Base-by-base conservation (phyloP, 2,329 filamentous ascomycete genomes). In the Ophiostoma novo-ulmi region DNA sequence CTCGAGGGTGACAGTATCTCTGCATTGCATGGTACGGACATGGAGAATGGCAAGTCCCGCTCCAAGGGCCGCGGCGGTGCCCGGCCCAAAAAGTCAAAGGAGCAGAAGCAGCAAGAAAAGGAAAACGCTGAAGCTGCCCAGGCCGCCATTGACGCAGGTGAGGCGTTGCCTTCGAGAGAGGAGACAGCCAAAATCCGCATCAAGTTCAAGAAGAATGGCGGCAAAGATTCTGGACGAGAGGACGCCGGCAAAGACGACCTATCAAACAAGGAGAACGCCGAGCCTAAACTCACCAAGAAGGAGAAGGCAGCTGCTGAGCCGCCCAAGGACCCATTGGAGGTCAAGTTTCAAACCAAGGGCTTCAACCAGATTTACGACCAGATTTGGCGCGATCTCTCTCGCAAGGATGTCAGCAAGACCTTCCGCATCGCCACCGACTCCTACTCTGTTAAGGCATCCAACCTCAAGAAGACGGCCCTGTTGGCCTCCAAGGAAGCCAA, bases 351-450 rank as follows among this genome's bases (percentile, higher is more conserved):
- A 75, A 95, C 93, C 68, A 97, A 97, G 78, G 93, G 92, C 22
- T 99, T 96, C 82, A 93, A 96, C 77, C 94, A 97, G 79, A 94
- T 99, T 71, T 97, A 97, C 79, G 94, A 97, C 77, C 93, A 97
- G 79, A 98, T 98, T 74, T 96, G 93, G 90, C 91, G 94, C 74
- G 95, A 99, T 77, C 88, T 99, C 76, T 92, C 94, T 2, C 89
- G 93, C 72, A 97, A 97, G 78, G 93, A 97, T 78, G 91, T 97
- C 72, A 92, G 91, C 77, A 98, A 97, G 82, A 92, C 97, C 0
- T 93, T 89, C 78, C 92, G 95, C 75, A 86, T 97, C 78, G 96
- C 96, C 70, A 88, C 89, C 70, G 90, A 93, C 75, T 97, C 94
- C 0, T 89, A 94, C 71, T 87, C 89, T 10, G 96, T 91, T 52